These are phyloP conservation scores for Albophoma yamanashiensis DNA, from an alignment of 2,329 filamentous ascomycete genomes.

Conservation along the genomic window DNA sequence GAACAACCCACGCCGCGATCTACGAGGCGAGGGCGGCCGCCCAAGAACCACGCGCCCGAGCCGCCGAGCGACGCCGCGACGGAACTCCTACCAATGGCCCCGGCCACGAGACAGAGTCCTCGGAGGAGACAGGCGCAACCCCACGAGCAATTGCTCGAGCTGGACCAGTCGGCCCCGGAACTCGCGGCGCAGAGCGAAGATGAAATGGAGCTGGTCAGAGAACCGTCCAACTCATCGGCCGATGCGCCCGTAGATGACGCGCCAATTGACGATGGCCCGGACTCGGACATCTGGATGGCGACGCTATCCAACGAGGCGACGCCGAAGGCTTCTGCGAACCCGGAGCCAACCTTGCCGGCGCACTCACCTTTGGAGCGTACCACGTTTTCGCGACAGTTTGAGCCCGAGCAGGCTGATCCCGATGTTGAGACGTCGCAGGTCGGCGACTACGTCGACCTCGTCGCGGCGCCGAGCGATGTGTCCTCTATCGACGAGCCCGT, in stretches of 20 bases:
- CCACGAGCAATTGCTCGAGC: conserved; percentile 15
- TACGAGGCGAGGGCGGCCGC: conserved; percentile 17
- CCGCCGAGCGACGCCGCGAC: conserved; percentile 14
- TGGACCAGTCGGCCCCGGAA: conserved; percentile 7
- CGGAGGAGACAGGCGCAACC: conserved; percentile 13
- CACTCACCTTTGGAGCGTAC: background rate
- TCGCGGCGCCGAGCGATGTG: conserved; percentile 19
- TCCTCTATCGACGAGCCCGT: conserved; percentile 21
- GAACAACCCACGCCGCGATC: conserved; percentile 20
- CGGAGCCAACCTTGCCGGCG: conserved; percentile 3
- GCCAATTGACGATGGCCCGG: conserved; percentile 9
- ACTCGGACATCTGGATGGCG: conserved; percentile 36
- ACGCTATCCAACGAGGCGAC: conserved; percentile 27
- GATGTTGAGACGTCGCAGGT: conserved; percentile 9
- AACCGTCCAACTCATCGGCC: conserved; percentile 4
- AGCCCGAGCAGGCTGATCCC: background rate
- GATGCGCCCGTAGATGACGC: conserved; percentile 3
- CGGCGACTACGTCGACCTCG: conserved; percentile 17
- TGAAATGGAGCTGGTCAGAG: conserved; percentile 16
- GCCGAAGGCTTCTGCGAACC: conserved; percentile 15
- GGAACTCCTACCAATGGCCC: conserved; percentile 5
- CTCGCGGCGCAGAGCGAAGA: conserved; percentile 12
- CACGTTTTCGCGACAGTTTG: background rate
- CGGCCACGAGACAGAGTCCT: conserved; percentile 7
- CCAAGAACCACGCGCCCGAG: conserved; percentile 15